Base-by-base conservation (phyloP, 345 rosid genomes). In the Leavenworthia alabamica region DNA sequence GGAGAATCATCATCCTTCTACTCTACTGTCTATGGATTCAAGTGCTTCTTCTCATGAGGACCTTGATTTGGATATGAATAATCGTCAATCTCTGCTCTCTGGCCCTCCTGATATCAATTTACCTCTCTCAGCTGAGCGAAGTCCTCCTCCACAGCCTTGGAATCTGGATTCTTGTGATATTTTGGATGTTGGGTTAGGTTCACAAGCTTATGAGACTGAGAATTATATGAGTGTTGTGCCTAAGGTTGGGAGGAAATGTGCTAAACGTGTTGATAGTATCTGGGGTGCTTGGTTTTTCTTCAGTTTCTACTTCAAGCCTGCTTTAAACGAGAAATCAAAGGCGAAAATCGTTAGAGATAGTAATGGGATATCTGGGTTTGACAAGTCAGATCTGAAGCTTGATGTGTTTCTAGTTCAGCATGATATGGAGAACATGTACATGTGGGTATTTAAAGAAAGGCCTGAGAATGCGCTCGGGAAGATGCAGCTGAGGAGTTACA, bases 251-350 rank as follows among this genome's bases (percentile, higher is more conserved):
- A 46, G 88, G 41, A 92, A 92, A 75, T 92, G 89, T 29, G 83
- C 82, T 0, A 89, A 89, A 56, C 79, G 99, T 45, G 76, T 82
- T 6, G 97, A 93, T 61, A 89, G 96, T 32, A 76, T 81, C n/a
- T 89, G 99, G 97, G 97, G 97, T 61, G 99, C 97, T 37, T 93
- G 99, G 99, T 80, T 93, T 62, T 93, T 93, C 79, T 93, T 93
- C 49, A 93, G 82, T 64, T 93, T 87, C 71, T 93, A 89, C 73
- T 93, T 93, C 68, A 89, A 77, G 80, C 99, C 99, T 47, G 86
- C 79, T 7, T 56, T 93, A 55, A 85, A 79, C 64, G 99, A 89
- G 60, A 93, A 85, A 56, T 86, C 99, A 0, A 93, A 93, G 82
- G 79, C 80, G 59, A 89, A 85, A 76, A 68, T 85, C 14, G 68